A percentile compares a stretch with the other conserved stretches of the same genome.
phyloP scores from a whole-genome alignment of 2,329 filamentous ascomycete genomes.

The Calonectria montana region DNA sequence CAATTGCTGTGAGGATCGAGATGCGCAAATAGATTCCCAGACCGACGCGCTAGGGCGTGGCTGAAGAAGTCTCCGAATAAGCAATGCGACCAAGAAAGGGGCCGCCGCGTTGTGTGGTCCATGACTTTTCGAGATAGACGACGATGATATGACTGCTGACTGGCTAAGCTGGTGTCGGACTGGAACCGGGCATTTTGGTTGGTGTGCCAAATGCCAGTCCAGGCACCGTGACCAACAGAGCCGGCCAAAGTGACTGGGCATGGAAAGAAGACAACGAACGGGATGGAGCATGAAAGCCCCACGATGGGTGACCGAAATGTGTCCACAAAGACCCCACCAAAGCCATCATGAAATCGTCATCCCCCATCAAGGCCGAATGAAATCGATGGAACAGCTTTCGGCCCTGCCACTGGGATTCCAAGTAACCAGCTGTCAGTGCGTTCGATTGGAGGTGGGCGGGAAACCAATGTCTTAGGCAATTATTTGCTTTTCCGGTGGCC shows the following conservation, averaged over 20 bases:
- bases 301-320: background rate
- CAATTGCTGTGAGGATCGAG: slow-evolving; percentile 15
- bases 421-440: background rate
- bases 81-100: slow-evolving; percentile 16
- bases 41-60: slow-evolving; percentile 33
- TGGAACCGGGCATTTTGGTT: background rate
- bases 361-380: background rate
- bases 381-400: background rate
- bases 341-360: slow-evolving; percentile 10
- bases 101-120: background rate
- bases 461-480: slow-evolving; percentile 8
- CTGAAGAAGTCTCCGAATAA: slow-evolving; percentile 38
- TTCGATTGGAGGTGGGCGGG: background rate
- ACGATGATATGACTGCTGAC: background rate
- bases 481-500: background rate
- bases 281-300: slow-evolving; percentile 9
- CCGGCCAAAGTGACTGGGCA: background rate
- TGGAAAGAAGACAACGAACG: background rate
- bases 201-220: background rate
- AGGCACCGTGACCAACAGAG: background rate
- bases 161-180: background rate
- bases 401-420: background rate
- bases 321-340: background rate
- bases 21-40: slow-evolving; percentile 12
- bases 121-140: background rate